phyloP scores from a whole-genome alignment of 1,139 yeast species.

The Wickerhamiella pararugosa region DNA sequence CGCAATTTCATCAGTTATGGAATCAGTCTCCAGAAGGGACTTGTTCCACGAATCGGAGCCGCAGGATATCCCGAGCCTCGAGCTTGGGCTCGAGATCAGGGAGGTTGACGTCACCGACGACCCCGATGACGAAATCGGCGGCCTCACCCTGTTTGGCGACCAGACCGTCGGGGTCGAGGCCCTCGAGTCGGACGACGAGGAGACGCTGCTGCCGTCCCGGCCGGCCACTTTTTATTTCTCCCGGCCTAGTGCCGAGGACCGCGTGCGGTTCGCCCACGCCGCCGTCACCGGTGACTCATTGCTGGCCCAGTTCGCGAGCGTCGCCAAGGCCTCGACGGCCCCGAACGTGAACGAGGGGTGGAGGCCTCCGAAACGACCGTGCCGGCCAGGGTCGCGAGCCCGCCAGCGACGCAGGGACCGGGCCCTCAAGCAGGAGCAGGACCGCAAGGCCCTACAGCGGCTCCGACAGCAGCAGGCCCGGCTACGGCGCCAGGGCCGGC shows the following conservation, averaged over 20 bases:
- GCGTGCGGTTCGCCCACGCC: constrained; percentile 8
- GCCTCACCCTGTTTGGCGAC: constrained; percentile 16
- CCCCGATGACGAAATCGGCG: constrained; percentile 1
- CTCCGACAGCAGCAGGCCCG: neutral
- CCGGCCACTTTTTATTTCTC: constrained; percentile 17
- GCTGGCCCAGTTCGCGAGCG: constrained; percentile 10
- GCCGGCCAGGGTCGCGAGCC: constrained; percentile 24
- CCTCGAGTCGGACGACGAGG: constrained; percentile 11
- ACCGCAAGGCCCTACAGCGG: neutral
- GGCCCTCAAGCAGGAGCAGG: neutral
- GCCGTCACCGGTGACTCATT: constrained; percentile 19
- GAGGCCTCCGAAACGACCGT: constrained; percentile 14
- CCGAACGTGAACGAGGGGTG: constrained; percentile 17
- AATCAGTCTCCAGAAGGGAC: constrained; percentile 14
- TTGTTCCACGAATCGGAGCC: constrained; percentile 9
- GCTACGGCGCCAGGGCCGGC: neutral
- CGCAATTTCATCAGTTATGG: constrained; percentile 1
- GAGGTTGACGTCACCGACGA: constrained; percentile 5
- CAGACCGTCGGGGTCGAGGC: constrained; percentile 8
- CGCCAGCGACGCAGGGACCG: constrained; percentile 11
- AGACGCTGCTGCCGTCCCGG: constrained; percentile 12
- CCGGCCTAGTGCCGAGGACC: constrained; percentile 4
- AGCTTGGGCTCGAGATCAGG: constrained; percentile 7
- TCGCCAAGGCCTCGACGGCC: constrained; percentile 16
- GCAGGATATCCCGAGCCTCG: constrained; percentile 7